Evolutionary conservation across 805 yeast genomes (phyloP).

Genomic region (Kodamaea hsintzibuensis): DNA sequence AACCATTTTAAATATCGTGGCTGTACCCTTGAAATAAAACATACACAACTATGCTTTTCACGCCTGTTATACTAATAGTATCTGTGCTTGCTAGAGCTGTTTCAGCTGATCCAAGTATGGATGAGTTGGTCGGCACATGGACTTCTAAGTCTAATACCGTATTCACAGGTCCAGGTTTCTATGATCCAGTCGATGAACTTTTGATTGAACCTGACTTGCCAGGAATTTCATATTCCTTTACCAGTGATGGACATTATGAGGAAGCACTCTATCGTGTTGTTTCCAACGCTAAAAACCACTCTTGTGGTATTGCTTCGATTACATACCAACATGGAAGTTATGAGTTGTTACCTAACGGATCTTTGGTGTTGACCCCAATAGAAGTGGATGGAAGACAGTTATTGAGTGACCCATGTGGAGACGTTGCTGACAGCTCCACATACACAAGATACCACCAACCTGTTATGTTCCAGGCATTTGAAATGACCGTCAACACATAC

Average conservation of each 20-base stretch:
- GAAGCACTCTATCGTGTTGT: conserved; percentile 82
- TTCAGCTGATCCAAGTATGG: conserved; percentile 37
- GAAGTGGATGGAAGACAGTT: conserved; percentile 91
- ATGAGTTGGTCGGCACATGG: conserved; percentile 86
- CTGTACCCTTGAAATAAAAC: not conserved
- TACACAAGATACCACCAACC: conserved; percentile 75
- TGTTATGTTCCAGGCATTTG: conserved; percentile 57
- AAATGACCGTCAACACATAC: conserved; percentile 68
- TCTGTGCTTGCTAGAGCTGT: not conserved
- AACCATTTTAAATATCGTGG: not conserved
- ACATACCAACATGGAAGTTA: conserved; percentile 91
- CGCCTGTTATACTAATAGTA: not conserved
- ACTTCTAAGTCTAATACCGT: conserved; percentile 90
- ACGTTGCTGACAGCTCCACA: conserved; percentile 41
- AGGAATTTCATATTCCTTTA: conserved; percentile 90
- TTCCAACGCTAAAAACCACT: conserved; percentile 69
- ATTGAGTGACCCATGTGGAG: conserved; percentile 83
- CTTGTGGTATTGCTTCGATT: conserved; percentile 80
- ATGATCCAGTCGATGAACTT: conserved; percentile 93
- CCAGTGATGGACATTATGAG: conserved; percentile 88
- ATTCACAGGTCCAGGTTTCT: conserved; percentile 95
- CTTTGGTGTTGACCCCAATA: conserved; percentile 69
- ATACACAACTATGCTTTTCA: not conserved
- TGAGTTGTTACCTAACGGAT: conserved; percentile 60
- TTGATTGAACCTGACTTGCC: conserved; percentile 95